phyloP scores from a whole-genome alignment of 345 rosid genomes.

The Eucalyptus regnans region DNA sequence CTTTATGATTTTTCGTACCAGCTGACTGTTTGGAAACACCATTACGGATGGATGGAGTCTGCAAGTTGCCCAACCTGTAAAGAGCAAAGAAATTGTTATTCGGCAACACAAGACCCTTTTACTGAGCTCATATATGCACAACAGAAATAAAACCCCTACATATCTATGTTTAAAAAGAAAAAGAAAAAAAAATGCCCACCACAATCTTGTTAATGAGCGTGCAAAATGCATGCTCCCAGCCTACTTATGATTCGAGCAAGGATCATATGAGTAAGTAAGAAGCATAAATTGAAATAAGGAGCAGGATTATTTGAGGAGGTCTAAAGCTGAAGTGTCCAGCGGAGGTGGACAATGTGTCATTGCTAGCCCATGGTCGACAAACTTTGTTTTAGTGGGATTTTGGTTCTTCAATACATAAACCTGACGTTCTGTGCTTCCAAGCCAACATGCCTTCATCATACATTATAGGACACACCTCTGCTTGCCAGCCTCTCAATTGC shows the following conservation, averaged over 20 bases:
- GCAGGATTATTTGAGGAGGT: background rate
- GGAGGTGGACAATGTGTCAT: background rate
- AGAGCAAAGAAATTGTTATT: background rate
- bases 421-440: background rate
- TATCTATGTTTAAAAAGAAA: background rate
- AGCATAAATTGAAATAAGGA: background rate
- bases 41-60: slow-evolving; percentile 18
- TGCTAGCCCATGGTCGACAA: background rate
- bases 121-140: background rate
- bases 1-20: slow-evolving; percentile 23
- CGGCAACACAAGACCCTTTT: background rate
- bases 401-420: background rate
- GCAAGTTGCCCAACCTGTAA: slow-evolving; percentile 46
- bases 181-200: background rate
- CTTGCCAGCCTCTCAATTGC: background rate
- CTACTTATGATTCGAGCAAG: background rate
- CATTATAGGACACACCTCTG: background rate
- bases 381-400: background rate
- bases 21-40: slow-evolving; percentile 7
- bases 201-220: background rate
- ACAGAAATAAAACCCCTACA: background rate
- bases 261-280: background rate
- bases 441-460: background rate
- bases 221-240: background rate
- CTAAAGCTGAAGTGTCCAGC: background rate